These are phyloP conservation scores for Fragaria iinumae DNA, from an alignment of 306 rosid genomes.

Conservation along the genomic window DNA sequence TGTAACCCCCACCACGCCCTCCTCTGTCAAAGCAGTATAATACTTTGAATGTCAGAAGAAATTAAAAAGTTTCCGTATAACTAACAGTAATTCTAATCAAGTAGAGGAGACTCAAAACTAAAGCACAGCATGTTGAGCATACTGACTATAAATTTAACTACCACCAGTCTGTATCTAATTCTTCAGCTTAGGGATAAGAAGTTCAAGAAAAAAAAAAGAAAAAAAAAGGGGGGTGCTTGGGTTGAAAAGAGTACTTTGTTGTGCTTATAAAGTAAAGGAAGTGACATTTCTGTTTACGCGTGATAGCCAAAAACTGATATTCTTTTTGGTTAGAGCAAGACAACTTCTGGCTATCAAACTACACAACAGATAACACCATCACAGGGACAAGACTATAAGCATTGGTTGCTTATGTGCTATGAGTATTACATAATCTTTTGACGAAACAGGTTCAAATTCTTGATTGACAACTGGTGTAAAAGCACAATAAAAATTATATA, in stretches of 20 bases:
- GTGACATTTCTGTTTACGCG: too few relatives aligned
- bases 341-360: not conserved
- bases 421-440: not conserved
- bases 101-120: slow-evolving; percentile 1
- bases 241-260: not conserved
- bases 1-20: slow-evolving; percentile 99
- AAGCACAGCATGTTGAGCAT: not conserved
- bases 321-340: not conserved
- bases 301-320: not conserved
- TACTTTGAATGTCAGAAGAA: slow-evolving; percentile 3
- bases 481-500: slow-evolving; percentile 19
- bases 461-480: slow-evolving; percentile 16
- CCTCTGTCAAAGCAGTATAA: slow-evolving; percentile 53
- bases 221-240: too few relatives aligned
- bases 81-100: not conserved
- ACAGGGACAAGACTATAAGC: not conserved
- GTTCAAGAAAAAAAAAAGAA: too few relatives aligned
- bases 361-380: not conserved
- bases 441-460: not conserved
- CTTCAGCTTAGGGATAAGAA: not conserved
- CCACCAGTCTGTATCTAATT: not conserved
- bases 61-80: not conserved
- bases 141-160: not conserved
- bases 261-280: not conserved
- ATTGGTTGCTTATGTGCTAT: not conserved